Conservation (phyloP, 192 early-diverging fungal genomes). For the Oehlia diaphana region DNA sequence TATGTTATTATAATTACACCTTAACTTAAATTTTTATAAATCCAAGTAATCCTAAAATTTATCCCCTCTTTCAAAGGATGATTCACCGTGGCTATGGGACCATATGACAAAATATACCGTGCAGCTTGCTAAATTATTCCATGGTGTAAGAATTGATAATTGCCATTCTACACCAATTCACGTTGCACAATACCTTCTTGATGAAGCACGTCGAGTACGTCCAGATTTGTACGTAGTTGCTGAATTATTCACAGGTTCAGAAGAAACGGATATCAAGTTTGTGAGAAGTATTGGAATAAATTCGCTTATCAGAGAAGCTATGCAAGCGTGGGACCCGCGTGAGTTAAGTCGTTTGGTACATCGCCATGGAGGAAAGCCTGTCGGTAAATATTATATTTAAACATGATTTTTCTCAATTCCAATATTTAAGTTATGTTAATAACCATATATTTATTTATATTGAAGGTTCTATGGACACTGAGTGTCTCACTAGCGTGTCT, state of each 20-base stretch:
- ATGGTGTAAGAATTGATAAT: constrained; percentile 98
- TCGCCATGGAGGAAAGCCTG: constrained; percentile 86
- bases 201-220: constrained; percentile 77
- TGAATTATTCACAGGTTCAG: constrained; percentile 97
- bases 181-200: constrained; percentile 89
- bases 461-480: constrained; percentile 74
- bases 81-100: constrained; percentile 96
- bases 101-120: constrained; percentile 90
- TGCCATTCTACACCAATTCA: constrained; percentile 98
- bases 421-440: neutral
- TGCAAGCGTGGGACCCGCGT: constrained; percentile 93
- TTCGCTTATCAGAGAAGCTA: constrained; percentile 95
- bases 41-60: constrained; percentile 5
- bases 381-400: constrained; percentile 54
- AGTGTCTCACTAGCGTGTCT: constrained; percentile 53
- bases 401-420: too few relatives aligned
- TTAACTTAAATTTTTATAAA: constrained; percentile 5
- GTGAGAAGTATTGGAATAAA: constrained; percentile 93
- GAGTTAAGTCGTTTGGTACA: constrained; percentile 92
- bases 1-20: constrained; percentile 9
- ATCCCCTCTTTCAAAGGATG: constrained; percentile 45
- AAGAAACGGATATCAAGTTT: constrained; percentile 91
- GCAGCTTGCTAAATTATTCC: constrained; percentile 84
- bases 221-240: constrained; percentile 97
- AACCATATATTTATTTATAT: neutral